phyloP scores from a whole-genome alignment of 2,329 filamentous ascomycete genomes.

The Sporothrix phasma region DNA sequence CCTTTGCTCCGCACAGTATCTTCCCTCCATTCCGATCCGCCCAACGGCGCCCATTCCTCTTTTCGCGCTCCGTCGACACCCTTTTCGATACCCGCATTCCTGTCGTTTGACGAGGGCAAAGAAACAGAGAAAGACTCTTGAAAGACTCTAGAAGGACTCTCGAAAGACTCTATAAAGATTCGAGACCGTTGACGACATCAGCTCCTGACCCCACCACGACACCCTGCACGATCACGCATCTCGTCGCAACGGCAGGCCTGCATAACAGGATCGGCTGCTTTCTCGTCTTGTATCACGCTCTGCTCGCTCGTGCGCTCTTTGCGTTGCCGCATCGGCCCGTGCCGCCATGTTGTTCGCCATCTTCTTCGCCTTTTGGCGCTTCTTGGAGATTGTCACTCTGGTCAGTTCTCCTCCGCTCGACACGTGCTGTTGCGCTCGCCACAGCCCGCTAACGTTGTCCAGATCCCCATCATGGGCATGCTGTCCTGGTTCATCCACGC shows the following conservation, averaged over 20 bases:
- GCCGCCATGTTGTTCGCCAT: slow-evolving; percentile 51
- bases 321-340: neutral
- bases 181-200: neutral
- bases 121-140: no score
- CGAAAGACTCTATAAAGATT: no score
- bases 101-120: no score
- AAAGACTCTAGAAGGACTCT: neutral
- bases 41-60: slow-evolving; percentile 2
- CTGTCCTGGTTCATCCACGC: slow-evolving; percentile 55
- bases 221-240: neutral
- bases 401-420: slow-evolving; percentile 29
- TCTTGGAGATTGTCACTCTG: slow-evolving; percentile 52
- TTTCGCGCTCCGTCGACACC: slow-evolving; percentile 1
- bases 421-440: neutral
- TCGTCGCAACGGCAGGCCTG: neutral
- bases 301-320: neutral
- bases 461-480: slow-evolving; percentile 59
- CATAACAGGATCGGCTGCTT: neutral
- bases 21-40: neutral
- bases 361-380: slow-evolving; percentile 53
- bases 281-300: neutral
- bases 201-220: neutral
- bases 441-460: neutral
- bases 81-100: slow-evolving; percentile 8
- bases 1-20: neutral